Conservation (phyloP, 768 basidiomycete genomes). For the Cantharellus cinnabarinus region DNA sequence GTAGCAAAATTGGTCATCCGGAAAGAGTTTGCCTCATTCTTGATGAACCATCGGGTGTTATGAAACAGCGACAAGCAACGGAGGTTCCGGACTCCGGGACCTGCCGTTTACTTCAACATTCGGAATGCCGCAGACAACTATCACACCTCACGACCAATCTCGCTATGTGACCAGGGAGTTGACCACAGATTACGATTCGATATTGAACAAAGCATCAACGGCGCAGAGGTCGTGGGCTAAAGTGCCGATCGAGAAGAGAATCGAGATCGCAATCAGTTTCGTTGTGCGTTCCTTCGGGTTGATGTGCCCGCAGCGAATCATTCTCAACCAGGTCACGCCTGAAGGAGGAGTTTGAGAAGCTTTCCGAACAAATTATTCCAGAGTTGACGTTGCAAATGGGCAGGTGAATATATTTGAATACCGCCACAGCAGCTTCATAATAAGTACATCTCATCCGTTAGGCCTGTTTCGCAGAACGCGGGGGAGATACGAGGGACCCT, state of each 20-base stretch:
- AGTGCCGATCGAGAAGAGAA: slow-evolving; percentile 36
- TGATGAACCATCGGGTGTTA: too few relatives aligned
- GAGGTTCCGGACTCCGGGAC: too few relatives aligned
- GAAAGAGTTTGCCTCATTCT: too few relatives aligned
- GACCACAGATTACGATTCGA: slow-evolving; percentile 35
- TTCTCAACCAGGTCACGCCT: background rate
- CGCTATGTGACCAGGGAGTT: slow-evolving; percentile 39
- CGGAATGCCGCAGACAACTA: slow-evolving; percentile 45
- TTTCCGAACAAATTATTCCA: slow-evolving; percentile 38
- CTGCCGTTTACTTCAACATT: background rate
- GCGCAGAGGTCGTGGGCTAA: slow-evolving; percentile 63
- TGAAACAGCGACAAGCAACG: too few relatives aligned
- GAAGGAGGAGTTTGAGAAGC: slow-evolving; percentile 31
- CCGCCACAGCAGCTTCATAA: background rate
- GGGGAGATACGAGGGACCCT: slow-evolving; percentile 70
- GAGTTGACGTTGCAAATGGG: slow-evolving; percentile 88
- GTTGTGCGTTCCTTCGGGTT: slow-evolving; percentile 23
- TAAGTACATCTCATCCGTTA: slow-evolving; percentile 13
- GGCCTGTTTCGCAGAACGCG: slow-evolving; percentile 56
- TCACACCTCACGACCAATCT: slow-evolving; percentile 61
- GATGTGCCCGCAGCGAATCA: background rate
- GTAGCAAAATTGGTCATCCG: too few relatives aligned
- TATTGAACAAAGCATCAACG: slow-evolving; percentile 32
- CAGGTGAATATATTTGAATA: slow-evolving; percentile 29
- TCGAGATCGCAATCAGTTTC: slow-evolving; percentile 52